phyloP scores from a whole-genome alignment of 2,329 filamentous ascomycete species.

The Bretziella fagacearum region DNA sequence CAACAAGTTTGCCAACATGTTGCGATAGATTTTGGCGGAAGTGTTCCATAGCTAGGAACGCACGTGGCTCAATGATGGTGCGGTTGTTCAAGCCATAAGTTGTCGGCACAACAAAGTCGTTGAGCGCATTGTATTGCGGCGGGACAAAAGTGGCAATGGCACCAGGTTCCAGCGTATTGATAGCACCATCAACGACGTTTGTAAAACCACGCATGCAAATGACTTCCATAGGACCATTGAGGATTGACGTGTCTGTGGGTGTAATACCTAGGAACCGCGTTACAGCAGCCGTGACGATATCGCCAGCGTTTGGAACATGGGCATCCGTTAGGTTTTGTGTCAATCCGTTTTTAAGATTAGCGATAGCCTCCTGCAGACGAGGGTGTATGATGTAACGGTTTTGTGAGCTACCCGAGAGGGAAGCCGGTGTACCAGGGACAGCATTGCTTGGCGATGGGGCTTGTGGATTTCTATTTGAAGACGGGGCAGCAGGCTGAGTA shows the following conservation, averaged over 20 bases:
- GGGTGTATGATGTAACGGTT: constrained; percentile 28
- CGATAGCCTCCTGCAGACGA: constrained; percentile 26
- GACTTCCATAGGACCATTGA: constrained; percentile 31
- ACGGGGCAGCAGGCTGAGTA: neutral
- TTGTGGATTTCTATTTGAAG: neutral
- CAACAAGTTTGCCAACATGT: constrained; percentile 25
- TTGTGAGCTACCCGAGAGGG: constrained; percentile 2
- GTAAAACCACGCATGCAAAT: constrained; percentile 29
- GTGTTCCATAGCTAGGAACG: constrained; percentile 26
- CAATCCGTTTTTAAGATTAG: constrained; percentile 31
- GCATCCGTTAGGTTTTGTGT: constrained; percentile 29
- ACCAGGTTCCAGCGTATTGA: constrained; percentile 21
- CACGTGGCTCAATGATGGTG: constrained; percentile 23
- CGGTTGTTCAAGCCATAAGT: constrained; percentile 18
- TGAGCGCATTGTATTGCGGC: constrained; percentile 17
- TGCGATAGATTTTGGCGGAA: constrained; percentile 31
- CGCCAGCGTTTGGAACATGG: constrained; percentile 27
- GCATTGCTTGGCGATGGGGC: constrained; percentile 9
- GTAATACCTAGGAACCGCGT: constrained; percentile 35
- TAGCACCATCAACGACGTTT: constrained; percentile 29
- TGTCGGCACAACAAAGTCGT: constrained; percentile 8
- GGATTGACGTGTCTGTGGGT: constrained; percentile 22
- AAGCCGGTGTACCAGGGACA: constrained; percentile 8
- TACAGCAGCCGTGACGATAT: constrained; percentile 35
- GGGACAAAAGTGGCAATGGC: constrained; percentile 19